These are phyloP conservation scores for Scheffersomyces parashehatae DNA, from an alignment of 1,139 yeast genomes.

Conservation along the genomic window DNA sequence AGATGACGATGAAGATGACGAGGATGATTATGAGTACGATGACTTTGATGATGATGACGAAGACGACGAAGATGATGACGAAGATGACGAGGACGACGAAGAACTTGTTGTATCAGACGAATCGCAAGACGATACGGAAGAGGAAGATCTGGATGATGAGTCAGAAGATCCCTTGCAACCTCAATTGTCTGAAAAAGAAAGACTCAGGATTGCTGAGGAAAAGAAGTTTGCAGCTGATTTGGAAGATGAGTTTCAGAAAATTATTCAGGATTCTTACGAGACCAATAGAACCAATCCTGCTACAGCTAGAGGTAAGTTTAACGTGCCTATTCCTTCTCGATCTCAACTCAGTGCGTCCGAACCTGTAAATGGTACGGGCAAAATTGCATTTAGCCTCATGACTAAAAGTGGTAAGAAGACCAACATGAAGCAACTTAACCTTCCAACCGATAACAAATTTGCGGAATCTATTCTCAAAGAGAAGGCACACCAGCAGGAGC, in stretches of 20 bases:
- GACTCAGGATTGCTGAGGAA: slow-evolving; percentile 38
- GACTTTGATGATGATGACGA: slow-evolving; percentile 8
- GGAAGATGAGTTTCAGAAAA: slow-evolving; percentile 53
- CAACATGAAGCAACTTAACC: slow-evolving; percentile 40
- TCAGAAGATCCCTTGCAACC: slow-evolving; percentile 1
- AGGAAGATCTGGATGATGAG: slow-evolving; percentile 15
- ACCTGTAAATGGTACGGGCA: slow-evolving; percentile 8
- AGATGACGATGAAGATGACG: slow-evolving; percentile 8
- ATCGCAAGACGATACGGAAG: slow-evolving; percentile 7
- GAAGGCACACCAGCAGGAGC: slow-evolving; percentile 32
- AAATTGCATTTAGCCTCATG: slow-evolving; percentile 53
- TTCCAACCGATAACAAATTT: slow-evolving; percentile 52
- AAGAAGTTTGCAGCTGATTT: slow-evolving; percentile 49
- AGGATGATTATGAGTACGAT: slow-evolving; percentile 3
- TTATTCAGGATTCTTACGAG: slow-evolving; percentile 52
- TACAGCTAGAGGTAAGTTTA: slow-evolving; percentile 13
- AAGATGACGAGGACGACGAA: slow-evolving; percentile 4
- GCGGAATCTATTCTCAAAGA: slow-evolving; percentile 40
- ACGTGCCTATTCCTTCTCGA: slow-evolving; percentile 22
- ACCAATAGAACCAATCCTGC: slow-evolving; percentile 22
- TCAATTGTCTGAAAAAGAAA: slow-evolving; percentile 24
- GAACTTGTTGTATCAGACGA: slow-evolving; percentile 4
- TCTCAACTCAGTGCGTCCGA: slow-evolving; percentile 4
- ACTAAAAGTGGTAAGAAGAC: slow-evolving; percentile 52
- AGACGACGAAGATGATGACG: slow-evolving; percentile 6